These are phyloP conservation scores for Tylopilus felleus DNA, from an alignment of 768 basidiomycete genomes.

Conservation along the genomic window DNA sequence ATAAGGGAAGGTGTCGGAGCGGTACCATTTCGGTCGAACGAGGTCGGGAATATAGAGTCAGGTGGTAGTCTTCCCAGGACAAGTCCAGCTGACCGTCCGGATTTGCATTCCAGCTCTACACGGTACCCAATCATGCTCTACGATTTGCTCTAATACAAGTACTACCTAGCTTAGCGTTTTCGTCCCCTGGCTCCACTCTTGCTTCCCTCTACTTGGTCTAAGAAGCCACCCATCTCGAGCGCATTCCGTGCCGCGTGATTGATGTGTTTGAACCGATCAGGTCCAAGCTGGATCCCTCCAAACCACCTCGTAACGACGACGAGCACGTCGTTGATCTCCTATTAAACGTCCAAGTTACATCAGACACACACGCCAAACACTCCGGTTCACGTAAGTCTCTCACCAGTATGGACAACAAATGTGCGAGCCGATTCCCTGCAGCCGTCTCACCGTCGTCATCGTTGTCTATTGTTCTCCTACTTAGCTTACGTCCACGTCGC, in stretches of 20 bases:
- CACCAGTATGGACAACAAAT: conserved; percentile 86
- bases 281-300: conserved; percentile 87
- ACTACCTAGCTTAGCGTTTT: conserved; percentile 21
- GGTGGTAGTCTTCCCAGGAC: neutral
- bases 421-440: conserved; percentile 86
- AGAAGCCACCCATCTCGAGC: conserved; percentile 81
- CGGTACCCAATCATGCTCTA: neutral
- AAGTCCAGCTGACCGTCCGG: neutral
- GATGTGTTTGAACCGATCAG: conserved; percentile 89
- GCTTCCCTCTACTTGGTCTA: conserved; percentile 47
- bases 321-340: conserved; percentile 82
- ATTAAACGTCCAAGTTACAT: neutral
- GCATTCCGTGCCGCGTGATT: conserved; percentile 94
- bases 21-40: conserved; percentile 10
- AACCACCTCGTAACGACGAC: conserved; percentile 93
- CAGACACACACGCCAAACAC: neutral
- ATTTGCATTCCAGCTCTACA: neutral
- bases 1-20: conserved; percentile 12
- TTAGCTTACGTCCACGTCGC: neutral
- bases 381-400: conserved; percentile 16
- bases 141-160: neutral
- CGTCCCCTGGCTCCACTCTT: conserved; percentile 24
- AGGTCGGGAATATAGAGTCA: conserved; percentile 1
- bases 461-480: conserved; percentile 56
- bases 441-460: conserved; percentile 95